These are phyloP conservation scores for Ramaria rubella DNA, from an alignment of 768 basidiomycete species.

Conservation along the genomic window DNA sequence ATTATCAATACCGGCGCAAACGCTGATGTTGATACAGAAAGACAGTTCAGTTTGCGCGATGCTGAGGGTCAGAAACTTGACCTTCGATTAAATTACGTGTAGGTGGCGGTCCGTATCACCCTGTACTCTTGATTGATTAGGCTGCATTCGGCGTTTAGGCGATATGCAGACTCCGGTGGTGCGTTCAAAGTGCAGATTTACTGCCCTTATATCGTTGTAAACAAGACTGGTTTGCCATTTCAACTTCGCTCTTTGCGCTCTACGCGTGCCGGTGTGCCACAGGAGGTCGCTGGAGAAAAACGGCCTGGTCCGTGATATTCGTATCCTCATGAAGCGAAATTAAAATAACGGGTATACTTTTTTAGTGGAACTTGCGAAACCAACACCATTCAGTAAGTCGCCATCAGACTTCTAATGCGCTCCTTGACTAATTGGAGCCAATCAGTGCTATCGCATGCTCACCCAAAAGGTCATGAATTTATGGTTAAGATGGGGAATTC, in stretches of 20 bases:
- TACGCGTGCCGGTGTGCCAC: slow-evolving; percentile 52
- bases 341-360: slow-evolving; percentile 12
- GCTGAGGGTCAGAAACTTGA: slow-evolving; percentile 67
- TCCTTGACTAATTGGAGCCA: not conserved
- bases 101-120: slow-evolving; percentile 24
- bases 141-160: slow-evolving; percentile 30
- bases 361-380: slow-evolving; percentile 41
- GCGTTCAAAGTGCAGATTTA: slow-evolving; percentile 96
- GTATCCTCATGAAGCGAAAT: not conserved
- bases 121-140: not conserved
- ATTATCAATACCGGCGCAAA: slow-evolving; percentile 94
- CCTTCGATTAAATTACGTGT: slow-evolving; percentile 88
- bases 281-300: slow-evolving; percentile 81
- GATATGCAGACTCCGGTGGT: slow-evolving; percentile 84
- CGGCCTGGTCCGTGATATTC: slow-evolving; percentile 43
- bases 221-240: slow-evolving; percentile 89
- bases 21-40: slow-evolving; percentile 83
- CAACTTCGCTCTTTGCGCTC: slow-evolving; percentile 57
- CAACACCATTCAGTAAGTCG: slow-evolving; percentile 76
- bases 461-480: slow-evolving; percentile 76
- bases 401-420: not conserved
- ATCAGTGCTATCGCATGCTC: slow-evolving; percentile 80
- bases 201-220: slow-evolving; percentile 81
- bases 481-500: slow-evolving; percentile 77
- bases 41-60: slow-evolving; percentile 65